Evolutionary conservation across 371 early-diverging fungal species (phyloP).

Genomic region (Mucor sp.): DNA sequence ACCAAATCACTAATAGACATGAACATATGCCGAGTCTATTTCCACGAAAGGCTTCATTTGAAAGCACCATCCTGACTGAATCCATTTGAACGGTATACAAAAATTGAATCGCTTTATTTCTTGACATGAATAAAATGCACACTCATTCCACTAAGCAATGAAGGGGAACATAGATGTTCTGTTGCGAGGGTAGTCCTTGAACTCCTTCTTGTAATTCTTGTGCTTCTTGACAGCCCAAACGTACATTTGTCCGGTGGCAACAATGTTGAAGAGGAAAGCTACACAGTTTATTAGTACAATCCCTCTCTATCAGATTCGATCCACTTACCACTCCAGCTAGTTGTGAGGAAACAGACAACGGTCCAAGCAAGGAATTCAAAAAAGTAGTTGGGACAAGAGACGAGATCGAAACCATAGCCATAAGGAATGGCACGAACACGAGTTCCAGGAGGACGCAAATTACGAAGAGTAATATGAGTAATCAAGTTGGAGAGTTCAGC

Average conservation of each 20-base stretch:
- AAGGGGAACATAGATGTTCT: conserved; percentile 93
- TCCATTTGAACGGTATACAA: not conserved
- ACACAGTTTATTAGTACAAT: not conserved
- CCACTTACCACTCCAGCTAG: conserved; percentile 69
- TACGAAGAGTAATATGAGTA: conserved; percentile 87
- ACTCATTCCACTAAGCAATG: conserved; percentile 48
- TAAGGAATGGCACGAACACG: conserved; percentile 87
- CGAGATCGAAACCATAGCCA: conserved; percentile 92
- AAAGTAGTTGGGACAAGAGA: conserved; percentile 93
- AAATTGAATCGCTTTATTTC: not conserved
- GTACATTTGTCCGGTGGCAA: conserved; percentile 90
- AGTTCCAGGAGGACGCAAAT: conserved; percentile 92
- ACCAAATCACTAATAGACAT: no score
- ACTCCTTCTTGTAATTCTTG: conserved; percentile 88
- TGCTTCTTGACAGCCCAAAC: conserved; percentile 98
- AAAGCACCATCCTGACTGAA: not conserved
- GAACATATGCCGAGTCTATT: not conserved
- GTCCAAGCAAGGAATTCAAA: conserved; percentile 92
- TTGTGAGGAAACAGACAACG: conserved; percentile 73
- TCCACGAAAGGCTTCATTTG: not conserved
- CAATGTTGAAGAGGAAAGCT: conserved; percentile 78
- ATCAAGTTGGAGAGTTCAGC: conserved; percentile 86
- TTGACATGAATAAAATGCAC: not conserved
- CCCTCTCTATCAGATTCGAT: not conserved
- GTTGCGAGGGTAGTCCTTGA: conserved; percentile 88